Evolutionary conservation across 257 asterid species (phyloP).

Genomic region (Jaltomata sinuosa): DNA sequence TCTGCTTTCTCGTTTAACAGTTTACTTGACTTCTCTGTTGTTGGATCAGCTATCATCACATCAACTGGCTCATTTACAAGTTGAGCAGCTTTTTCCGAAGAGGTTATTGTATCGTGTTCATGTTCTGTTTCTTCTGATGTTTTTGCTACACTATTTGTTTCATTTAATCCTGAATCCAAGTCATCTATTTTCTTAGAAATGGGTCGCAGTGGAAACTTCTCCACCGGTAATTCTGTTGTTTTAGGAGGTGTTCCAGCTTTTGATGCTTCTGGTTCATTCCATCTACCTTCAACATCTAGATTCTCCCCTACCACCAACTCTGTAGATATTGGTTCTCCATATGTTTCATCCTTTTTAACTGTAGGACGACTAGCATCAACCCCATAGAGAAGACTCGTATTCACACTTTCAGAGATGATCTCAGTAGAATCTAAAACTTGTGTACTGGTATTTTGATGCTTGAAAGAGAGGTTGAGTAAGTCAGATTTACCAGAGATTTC

Average conservation of each 20-base stretch:
- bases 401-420: constrained; percentile 11
- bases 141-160: constrained; percentile 12
- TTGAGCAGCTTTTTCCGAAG: constrained; percentile 10
- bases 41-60: constrained; percentile 12
- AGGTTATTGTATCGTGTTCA: constrained; percentile 12
- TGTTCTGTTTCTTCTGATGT: constrained; percentile 12
- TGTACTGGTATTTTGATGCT: constrained; percentile 11
- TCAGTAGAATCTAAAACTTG: background rate
- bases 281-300: background rate
- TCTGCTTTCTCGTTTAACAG: constrained; percentile 8
- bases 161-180: constrained; percentile 25
- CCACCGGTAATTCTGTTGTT: constrained; percentile 38
- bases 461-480: background rate
- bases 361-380: constrained; percentile 3
- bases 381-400: constrained; percentile 3
- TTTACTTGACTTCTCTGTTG: constrained; percentile 6
- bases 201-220: constrained; percentile 64
- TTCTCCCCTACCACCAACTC: constrained; percentile 13
- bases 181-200: constrained; percentile 20
- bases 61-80: constrained; percentile 5
- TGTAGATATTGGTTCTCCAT: constrained; percentile 5
- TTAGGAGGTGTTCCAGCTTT: background rate
- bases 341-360: constrained; percentile 9
- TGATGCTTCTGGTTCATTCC: constrained; percentile 6
- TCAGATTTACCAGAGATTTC: background rate